These are phyloP conservation scores for Albugo laibachii DNA, from an alignment of 352 stramenopile species.

Conservation along the genomic window DNA sequence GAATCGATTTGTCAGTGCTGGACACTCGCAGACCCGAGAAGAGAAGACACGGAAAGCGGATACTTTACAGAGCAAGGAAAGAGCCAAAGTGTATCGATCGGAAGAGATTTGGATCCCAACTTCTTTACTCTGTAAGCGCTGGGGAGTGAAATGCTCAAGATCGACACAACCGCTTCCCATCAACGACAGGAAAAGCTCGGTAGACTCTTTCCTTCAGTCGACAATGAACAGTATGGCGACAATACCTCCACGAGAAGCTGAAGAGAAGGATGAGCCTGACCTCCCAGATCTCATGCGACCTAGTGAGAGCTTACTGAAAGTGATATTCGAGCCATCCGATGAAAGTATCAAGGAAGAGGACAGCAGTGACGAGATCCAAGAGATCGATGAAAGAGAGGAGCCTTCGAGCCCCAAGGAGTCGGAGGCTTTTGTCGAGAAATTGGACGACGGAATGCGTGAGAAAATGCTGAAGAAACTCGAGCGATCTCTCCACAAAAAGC, in stretches of 20 bases:
- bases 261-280: background rate
- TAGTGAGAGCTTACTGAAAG: constrained; percentile 32
- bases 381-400: constrained; percentile 2
- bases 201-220: background rate
- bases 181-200: background rate
- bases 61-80: background rate
- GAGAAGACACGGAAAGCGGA: constrained; percentile 1
- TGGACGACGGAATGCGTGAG: background rate
- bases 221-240: background rate
- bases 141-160: constrained; percentile 32
- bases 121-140: constrained; percentile 62
- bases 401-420: no score
- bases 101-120: constrained; percentile 41
- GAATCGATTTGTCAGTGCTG: constrained; percentile 55
- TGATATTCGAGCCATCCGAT: constrained; percentile 68
- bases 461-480: background rate
- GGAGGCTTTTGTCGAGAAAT: background rate
- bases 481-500: constrained; percentile 3
- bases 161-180: background rate
- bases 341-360: constrained; percentile 22
- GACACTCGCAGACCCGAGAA: constrained; percentile 1
- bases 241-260: background rate
- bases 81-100: constrained; percentile 25
- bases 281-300: constrained; percentile 20
- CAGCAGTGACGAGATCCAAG: constrained; percentile 12